Evolutionary conservation across 2,329 filamentous ascomycete genomes (phyloP), one percentile per base, ranked within the genome.

Genomic region (Lasiodiplodia sp.): DNA sequence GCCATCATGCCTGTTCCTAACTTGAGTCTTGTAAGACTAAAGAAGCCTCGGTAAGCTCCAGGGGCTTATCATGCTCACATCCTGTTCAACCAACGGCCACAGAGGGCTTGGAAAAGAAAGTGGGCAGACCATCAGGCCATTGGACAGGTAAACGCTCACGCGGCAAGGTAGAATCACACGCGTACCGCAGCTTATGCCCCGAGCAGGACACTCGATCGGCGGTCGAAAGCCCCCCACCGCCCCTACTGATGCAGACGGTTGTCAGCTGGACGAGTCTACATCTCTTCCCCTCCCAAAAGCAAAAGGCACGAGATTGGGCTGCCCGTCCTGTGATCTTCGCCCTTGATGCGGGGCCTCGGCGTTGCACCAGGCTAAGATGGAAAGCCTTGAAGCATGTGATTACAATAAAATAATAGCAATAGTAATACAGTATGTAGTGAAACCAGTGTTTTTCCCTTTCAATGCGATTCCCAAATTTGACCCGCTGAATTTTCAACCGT

Each of bases 391-490:
- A 60, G 65, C 65, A 67, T 67, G 65, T 67, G 65, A 67, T 67
- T 67, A 67, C 40, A 67, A 67, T 60, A 16, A 31, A 60, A 53
- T 52, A 58, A n/a, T 21, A 21, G 25, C 8, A 28, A 38, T 67
- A 67, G 28, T 60, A 67, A 67, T 67, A 67, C 65, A 67, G 44
- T 38, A 64, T 67, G 65, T 28, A 31, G 65, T 40, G 56, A 67
- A 67, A 52, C 40, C 44, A 67, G 52, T 40, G n/a, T 28, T 47
- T 47, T 57, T 16, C 21, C 25, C 28, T 40, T 40, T 34, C 40
- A 64, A 64, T 64, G 47, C 60, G 47, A 40, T 38, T 52, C 40
- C 60, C 60, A 52, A 10, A 18, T 44, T 52, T 31, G 23, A 64
- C 44, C 47, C 28, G 44, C 60, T 49, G 47, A n/a, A 23, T 52